phyloP scores from a whole-genome alignment of 208 protist species.

The Leptomonas pyrrhocoris region DNA sequence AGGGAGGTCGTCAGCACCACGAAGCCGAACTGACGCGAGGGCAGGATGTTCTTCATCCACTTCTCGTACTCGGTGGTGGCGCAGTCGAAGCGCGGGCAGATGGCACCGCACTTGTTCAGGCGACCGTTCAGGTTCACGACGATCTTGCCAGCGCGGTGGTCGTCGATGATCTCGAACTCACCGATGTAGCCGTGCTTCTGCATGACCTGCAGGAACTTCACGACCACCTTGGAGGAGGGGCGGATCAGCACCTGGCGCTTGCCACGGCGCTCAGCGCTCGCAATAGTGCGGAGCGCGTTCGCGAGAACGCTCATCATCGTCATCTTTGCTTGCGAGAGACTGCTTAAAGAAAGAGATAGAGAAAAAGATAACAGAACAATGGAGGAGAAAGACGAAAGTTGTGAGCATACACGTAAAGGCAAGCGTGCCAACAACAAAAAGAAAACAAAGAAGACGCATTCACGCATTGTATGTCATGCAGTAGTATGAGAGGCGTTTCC shows the following conservation, averaged over 20 bases:
- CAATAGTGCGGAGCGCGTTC: conserved; percentile 98
- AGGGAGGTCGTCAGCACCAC: conserved; percentile 99
- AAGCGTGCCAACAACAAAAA: too few species aligned
- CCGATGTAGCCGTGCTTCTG: conserved; percentile 99
- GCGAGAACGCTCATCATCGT: conserved; percentile 99
- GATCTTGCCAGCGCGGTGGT: conserved; percentile 99
- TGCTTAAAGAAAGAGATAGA: conserved; percentile 19
- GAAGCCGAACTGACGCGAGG: conserved; percentile 99
- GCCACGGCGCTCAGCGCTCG: conserved; percentile 99
- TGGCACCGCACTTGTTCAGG: conserved; percentile 99
- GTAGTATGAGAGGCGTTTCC: too few species aligned
- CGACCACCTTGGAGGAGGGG: conserved; percentile 99
- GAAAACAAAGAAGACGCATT: too few species aligned
- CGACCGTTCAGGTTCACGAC: conserved; percentile 99
- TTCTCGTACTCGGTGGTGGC: conserved; percentile 97
- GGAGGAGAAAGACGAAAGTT: not conserved
- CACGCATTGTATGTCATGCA: too few species aligned
- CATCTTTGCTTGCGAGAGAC: conserved; percentile 89
- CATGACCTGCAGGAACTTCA: conserved; percentile 99
- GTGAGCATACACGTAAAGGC: too few species aligned
- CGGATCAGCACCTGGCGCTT: conserved; percentile 99
- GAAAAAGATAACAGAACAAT: not conserved
- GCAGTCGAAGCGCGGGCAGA: conserved; percentile 99
- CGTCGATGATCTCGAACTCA: conserved; percentile 99
- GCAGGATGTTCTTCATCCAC: conserved; percentile 99